phyloP scores from a whole-genome alignment of 805 yeast genomes.

The Metschnikowia picachoensis region DNA sequence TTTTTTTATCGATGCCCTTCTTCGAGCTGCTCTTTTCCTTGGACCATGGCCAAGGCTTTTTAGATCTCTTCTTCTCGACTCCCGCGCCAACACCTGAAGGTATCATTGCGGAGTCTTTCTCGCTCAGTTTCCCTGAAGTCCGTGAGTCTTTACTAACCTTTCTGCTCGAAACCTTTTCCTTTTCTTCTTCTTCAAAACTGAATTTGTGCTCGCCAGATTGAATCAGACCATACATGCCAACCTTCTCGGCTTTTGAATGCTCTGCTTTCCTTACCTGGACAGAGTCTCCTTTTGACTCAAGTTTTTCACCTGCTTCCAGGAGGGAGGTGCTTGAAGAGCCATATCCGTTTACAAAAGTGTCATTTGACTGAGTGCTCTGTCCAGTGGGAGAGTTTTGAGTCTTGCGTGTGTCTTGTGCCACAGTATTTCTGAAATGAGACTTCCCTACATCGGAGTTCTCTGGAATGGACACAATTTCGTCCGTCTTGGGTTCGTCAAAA shows the following conservation, averaged over 20 bases:
- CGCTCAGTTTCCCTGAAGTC: no score
- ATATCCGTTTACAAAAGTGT: not conserved
- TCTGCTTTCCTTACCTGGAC: no score
- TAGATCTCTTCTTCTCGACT: constrained; percentile 22
- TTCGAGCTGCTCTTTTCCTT: constrained; percentile 18
- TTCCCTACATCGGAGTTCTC: not conserved
- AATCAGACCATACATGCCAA: no score
- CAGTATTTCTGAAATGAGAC: constrained; percentile 2
- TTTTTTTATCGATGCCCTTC: not conserved
- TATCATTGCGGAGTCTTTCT: not conserved
- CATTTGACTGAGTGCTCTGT: no score
- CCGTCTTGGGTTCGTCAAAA: not conserved
- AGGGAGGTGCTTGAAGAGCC: no score
- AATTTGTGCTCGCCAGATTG: no score
- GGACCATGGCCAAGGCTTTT: constrained; percentile 42
- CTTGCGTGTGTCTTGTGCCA: not conserved
- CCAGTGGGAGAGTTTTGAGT: not conserved
- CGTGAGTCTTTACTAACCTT: no score
- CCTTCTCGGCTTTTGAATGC: no score
- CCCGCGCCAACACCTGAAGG: not conserved
- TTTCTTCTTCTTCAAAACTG: no score
- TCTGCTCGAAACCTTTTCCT: no score
- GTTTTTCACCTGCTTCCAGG: no score
- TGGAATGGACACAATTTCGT: constrained; percentile 3
- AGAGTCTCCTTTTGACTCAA: no score